Evolutionary conservation across 2,329 filamentous ascomycete genomes (phyloP), one percentile per base, ranked within the genome.

Genomic region (Colletotrichum simmondsii): DNA sequence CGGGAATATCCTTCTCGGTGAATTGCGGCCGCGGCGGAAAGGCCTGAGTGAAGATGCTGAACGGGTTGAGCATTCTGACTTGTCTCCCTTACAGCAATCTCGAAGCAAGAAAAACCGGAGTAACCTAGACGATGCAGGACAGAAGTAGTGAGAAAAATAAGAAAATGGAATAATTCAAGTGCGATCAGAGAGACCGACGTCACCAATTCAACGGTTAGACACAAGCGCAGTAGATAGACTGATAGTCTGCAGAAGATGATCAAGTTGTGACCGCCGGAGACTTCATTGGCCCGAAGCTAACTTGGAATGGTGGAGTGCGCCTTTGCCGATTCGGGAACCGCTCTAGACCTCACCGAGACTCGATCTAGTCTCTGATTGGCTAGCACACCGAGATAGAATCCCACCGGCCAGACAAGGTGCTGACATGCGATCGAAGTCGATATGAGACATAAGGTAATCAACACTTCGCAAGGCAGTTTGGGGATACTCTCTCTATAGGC

Each of bases 1-100:
- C 79, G 7, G 81, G 79, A 8, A 87, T 78, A 35, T 85, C 80
- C 53, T 81, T 77, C 56, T 85, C 84, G 4, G 84, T 86, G 65
- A 86, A 82, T 1, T 78, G 76, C 10, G 86, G 85, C 24, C 77
- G 72, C 0, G 81, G 80, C n/a, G 81, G 80, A 61, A 79, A 81
- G 14, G 75, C 74, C 68, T 80, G 76, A 4, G 60, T 77, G 52
- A 76, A 69, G 26, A 72, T 65, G 16, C 61, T 73, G 32, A 73
- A 68, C 6, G 65, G 65, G 30, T 74, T 73, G 53, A 73, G 71
- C 71, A 73, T 73, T 5, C 22, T 60, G 52, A n/a, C 24, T 49
- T 24, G 16, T 53, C 37, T 71, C 56, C 66, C 66, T 61, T 12
- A 53, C 1, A 19, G 16, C 37, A 42, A 42, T 19, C 37, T 28